Conservation (phyloP, 768 basidiomycete genomes). For the Panellus pusillus region DNA sequence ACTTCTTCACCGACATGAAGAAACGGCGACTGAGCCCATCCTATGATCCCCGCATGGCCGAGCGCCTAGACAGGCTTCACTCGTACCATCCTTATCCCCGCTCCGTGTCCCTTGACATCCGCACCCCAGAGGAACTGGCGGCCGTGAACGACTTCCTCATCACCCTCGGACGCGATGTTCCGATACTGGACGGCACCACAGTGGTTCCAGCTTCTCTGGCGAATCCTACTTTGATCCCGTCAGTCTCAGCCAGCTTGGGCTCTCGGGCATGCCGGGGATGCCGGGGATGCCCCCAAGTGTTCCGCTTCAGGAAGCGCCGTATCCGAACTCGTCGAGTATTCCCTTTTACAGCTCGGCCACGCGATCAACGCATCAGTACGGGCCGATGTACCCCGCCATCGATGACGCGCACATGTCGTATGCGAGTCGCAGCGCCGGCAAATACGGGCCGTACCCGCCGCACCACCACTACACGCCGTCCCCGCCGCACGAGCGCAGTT, state of each 20-base stretch:
- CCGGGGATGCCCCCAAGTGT: constrained; percentile 51
- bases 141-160: constrained; percentile 84
- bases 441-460: constrained; percentile 20
- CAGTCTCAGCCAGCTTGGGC: constrained; percentile 60
- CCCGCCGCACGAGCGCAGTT: constrained; percentile 60
- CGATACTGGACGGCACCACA: constrained; percentile 25
- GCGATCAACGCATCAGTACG: constrained; percentile 40
- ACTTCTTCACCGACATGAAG: constrained; percentile 91
- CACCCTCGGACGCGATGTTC: constrained; percentile 86
- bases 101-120: constrained; percentile 80
- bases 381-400: constrained; percentile 42
- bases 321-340: constrained; percentile 27
- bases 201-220: constrained; percentile 32
- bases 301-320: constrained; percentile 28
- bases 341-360: constrained; percentile 28
- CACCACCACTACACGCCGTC: constrained; percentile 44
- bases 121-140: constrained; percentile 83
- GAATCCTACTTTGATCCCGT: constrained; percentile 67
- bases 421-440: constrained; percentile 4
- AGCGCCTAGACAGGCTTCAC: constrained; percentile 78
- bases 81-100: constrained; percentile 62
- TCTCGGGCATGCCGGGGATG: constrained; percentile 81
- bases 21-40: constrained; percentile 82
- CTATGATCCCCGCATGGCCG: constrained; percentile 89
- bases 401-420: constrained; percentile 29